Evolutionary conservation across 2,329 filamentous ascomycete genomes (phyloP), one percentile per base, ranked within the genome.

Genomic region (Alternaria gansuensis): DNA sequence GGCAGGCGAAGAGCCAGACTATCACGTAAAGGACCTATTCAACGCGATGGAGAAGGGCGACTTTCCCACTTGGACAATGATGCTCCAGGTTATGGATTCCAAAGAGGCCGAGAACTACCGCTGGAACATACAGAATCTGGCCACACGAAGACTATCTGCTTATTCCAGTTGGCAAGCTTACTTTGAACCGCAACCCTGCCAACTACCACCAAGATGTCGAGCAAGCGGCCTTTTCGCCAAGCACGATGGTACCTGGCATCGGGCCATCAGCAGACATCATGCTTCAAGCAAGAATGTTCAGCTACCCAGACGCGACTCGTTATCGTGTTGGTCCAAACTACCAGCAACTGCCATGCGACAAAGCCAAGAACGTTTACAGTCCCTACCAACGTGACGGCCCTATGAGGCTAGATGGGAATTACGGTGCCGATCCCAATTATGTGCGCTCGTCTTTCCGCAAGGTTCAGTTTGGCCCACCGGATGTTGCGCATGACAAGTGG

Each of bases 191-290:
- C 50, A 86, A 86, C 36, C 80, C 83, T 1, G 76, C 84, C 53
- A 90, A 91, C 77, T 90, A 90, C 79, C 90, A 90, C 68, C 82
- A 84, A 45, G 88, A 92, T 69, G 84, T 89, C 45, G 88, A 91
- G 73, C 87, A 90, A 75, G 84, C 85, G 0, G 85, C 86, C 0
- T 91, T 90, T 68, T 87, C 85, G 0, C 88, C 88, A 0, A 84
- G 84, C 0, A 87, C 84, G 59, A 78, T 90, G 72, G 85, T 89
- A 0, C 87, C 87, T 0, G 88, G 88, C 1, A 81, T 88, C 45
- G 87, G 84, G 51, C 83, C 86, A 0, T 85, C 85, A 0, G 84
- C 86, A 6, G 88, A 91, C 68, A 85, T 86, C 11, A 58, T 89
- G 59, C 81, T 89, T 5, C 86, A 89, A 71, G 83, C 83, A 34